Conservation (phyloP, 164 flowering plant genomes). For the Kingdonia uniflora region DNA sequence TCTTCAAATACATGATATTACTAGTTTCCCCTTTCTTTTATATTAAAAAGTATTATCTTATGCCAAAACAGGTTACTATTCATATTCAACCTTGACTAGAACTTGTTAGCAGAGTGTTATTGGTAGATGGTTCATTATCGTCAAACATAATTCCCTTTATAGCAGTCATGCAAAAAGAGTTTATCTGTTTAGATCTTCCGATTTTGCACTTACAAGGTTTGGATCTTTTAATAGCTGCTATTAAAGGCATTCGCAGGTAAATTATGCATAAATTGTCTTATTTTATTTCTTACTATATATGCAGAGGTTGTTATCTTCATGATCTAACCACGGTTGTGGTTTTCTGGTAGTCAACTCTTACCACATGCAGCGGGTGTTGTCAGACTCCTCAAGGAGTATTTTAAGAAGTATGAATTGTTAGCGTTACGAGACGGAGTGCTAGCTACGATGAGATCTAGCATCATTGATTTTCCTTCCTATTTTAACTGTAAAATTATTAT, state of each 20-base stretch:
- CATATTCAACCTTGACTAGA: constrained; percentile 52
- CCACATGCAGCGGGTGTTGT: constrained; percentile 61
- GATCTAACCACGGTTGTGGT: not conserved
- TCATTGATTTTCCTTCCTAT: too few relatives aligned
- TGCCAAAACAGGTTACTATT: constrained; percentile 38
- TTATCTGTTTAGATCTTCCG: constrained; percentile 65
- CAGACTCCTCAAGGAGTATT: constrained; percentile 40
- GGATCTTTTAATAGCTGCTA: constrained; percentile 54
- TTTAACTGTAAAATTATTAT: too few relatives aligned
- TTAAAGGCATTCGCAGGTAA: constrained; percentile 62
- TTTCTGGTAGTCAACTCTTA: constrained; percentile 63
- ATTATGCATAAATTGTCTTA: too few relatives aligned
- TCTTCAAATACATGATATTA: too few relatives aligned
- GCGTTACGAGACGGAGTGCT: too few relatives aligned
- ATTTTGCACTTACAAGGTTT: constrained; percentile 47
- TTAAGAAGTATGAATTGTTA: constrained; percentile 43
- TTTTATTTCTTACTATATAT: too few relatives aligned
- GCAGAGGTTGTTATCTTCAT: too few relatives aligned
- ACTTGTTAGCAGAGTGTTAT: constrained; percentile 62
- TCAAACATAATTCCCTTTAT: constrained; percentile 27
- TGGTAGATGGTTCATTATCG: constrained; percentile 65
- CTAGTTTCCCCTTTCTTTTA: too few relatives aligned
- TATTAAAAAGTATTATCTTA: too few relatives aligned
- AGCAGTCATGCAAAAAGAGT: constrained; percentile 61
- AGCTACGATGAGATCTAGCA: too few relatives aligned